Evolutionary conservation across 805 yeast genomes (phyloP).

Genomic region (Cyberlindnera samutprakarnensis): DNA sequence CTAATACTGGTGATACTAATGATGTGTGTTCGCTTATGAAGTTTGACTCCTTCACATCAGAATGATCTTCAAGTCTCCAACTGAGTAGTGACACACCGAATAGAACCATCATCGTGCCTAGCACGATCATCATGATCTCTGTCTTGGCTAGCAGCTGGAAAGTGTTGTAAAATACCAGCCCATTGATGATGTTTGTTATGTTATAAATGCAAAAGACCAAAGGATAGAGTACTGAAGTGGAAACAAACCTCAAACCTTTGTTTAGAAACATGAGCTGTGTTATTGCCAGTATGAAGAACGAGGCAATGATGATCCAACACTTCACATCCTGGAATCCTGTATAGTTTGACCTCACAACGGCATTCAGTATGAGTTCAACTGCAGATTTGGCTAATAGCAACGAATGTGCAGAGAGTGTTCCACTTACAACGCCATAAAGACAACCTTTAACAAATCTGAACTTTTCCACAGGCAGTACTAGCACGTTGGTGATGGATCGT

Average conservation of each 20-base stretch:
- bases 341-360: conserved; percentile 27
- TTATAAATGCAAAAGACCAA: conserved; percentile 80
- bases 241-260: conserved; percentile 58
- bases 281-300: conserved; percentile 57
- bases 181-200: conserved; percentile 58
- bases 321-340: conserved; percentile 32
- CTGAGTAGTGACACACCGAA: conserved; percentile 63
- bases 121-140: conserved; percentile 36
- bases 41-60: conserved; percentile 22
- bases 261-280: conserved; percentile 69
- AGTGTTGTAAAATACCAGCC: conserved; percentile 51
- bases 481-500: conserved; percentile 1
- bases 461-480: conserved; percentile 5
- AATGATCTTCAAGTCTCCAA: conserved; percentile 34
- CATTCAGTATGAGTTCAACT: conserved; percentile 56
- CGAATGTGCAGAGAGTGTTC: conserved; percentile 79
- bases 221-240: conserved; percentile 78
- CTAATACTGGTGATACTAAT: conserved; percentile 13
- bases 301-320: conserved; percentile 42
- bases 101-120: conserved; percentile 37
- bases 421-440: conserved; percentile 60
- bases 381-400: conserved; percentile 78
- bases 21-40: conserved; percentile 7
- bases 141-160: conserved; percentile 29
- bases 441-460: conserved; percentile 43